phyloP scores from a whole-genome alignment of 371 early-diverging fungal species.

The Mortierella sp. region DNA sequence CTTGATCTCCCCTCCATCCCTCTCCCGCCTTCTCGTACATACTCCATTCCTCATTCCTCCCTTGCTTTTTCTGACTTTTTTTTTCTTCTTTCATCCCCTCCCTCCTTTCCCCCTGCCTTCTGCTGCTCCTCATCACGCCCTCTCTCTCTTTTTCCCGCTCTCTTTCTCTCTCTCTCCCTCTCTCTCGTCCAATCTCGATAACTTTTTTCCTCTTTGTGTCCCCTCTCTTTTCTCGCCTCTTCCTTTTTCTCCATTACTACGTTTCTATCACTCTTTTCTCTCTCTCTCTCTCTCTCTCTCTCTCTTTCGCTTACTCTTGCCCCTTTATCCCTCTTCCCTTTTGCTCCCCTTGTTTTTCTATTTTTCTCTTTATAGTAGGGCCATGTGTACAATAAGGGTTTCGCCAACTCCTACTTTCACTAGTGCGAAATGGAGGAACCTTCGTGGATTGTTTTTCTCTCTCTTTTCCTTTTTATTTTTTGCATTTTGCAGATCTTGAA shows the following conservation, averaged over 20 bases:
- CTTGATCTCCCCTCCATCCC: not conserved
- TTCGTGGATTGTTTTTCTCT: not conserved
- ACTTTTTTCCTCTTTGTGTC: not conserved
- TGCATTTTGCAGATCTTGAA: conserved; percentile 1
- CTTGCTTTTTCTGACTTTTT: not conserved
- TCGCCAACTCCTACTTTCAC: not conserved
- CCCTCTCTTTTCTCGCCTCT: not conserved
- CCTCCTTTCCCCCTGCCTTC: not conserved
- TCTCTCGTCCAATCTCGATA: not conserved
- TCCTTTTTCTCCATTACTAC: not conserved
- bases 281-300: not conserved
- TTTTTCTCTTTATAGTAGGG: not conserved
- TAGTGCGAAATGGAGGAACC: not conserved
- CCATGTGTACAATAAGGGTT: not conserved
- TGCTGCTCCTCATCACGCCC: not conserved
- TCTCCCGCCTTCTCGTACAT: not conserved
- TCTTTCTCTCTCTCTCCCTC: not conserved
- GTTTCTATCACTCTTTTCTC: not conserved
- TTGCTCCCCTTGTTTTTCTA: not conserved
- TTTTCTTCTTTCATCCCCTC: not conserved
- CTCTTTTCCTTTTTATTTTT: not conserved
- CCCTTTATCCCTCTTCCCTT: not conserved
- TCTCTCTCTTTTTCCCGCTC: not conserved
- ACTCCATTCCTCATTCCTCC: conserved; percentile 11
- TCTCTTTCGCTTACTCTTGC: not conserved